Evolutionary conservation across 2,329 filamentous ascomycete species (phyloP), one percentile per base, ranked within the genome.

Genomic region (Fusarium liriodendri): DNA sequence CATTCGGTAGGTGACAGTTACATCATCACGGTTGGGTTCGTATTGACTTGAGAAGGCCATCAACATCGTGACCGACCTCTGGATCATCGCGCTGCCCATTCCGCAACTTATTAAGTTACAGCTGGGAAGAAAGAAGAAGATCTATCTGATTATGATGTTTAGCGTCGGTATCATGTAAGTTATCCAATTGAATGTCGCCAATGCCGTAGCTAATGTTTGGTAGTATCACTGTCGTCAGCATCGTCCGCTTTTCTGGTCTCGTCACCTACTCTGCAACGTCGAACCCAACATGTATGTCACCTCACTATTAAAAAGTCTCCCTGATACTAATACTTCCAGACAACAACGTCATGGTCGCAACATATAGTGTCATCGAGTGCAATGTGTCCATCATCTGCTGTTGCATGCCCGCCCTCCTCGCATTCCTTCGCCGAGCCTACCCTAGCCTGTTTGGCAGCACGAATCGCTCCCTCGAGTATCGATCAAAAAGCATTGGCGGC

Each of bases 281-380:
- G 4, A 64, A 64, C 29, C 62, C 35, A 45, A 58, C 62, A 14
- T 55, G 61, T 42, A 40, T 35, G 47, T 22, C 16, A 42, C n/a
- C 4, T 20, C 16, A 6, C 1, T 1, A 8, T 5, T 6, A 0
- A 32, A 6, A 13, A 18, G 29, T 3, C 29, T 32, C 29, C 13
- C 25, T 1, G 11, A 22, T 14, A 20, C 8, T 16, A 35, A 47
- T 1, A 3, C 0, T 9, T 5, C 2, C 4, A 59, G 62, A 64
- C 38, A 64, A 64, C 38, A 64, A 64, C 20, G 52, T 59, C 20
- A 59, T 64, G 62, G 52, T 59, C 6, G 52, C 62, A 11, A 59
- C 52, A 20, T 64, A 64, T 27, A 64, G 62, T 32, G 52, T 64
- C 5, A 59, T 64, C 20, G 62, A 59, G 6, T 64, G 58, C 27